Evolutionary conservation across 805 yeast genomes (phyloP).

Genomic region (Barnettozyma sp.): DNA sequence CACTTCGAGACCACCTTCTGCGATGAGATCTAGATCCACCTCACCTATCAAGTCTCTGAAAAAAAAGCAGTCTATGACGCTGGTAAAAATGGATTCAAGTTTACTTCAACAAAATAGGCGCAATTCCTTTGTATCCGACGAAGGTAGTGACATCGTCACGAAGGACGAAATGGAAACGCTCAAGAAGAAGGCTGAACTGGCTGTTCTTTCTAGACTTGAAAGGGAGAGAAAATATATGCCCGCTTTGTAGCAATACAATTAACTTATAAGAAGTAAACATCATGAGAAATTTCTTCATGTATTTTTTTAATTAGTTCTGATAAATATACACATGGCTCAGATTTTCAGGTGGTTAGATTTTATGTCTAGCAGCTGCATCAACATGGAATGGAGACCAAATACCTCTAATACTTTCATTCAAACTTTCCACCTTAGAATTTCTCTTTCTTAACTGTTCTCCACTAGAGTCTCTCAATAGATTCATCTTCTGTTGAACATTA

Average conservation of each 20-base stretch:
- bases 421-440: conserved; percentile 74
- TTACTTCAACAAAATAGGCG: conserved; percentile 9
- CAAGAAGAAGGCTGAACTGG: conserved; percentile 21
- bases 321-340: too few relatives aligned
- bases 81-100: conserved; percentile 20
- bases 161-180: conserved; percentile 17
- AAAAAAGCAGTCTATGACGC: conserved; percentile 24
- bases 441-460: conserved; percentile 55
- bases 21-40: conserved; percentile 21
- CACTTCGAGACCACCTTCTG: conserved; percentile 13
- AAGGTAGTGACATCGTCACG: conserved; percentile 13
- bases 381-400: conserved; percentile 96
- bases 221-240: conserved; percentile 22
- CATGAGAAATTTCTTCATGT: too few relatives aligned
- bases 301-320: too few relatives aligned
- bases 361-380: conserved; percentile 42
- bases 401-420: conserved; percentile 85
- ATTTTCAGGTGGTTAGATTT: too few relatives aligned
- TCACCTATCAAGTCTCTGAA: conserved; percentile 22
- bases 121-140: conserved; percentile 7
- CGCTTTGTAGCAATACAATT: too few relatives aligned
- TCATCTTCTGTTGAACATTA: conserved; percentile 58
- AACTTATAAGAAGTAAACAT: too few relatives aligned
- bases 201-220: conserved; percentile 23
- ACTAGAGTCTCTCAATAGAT: conserved; percentile 56